Conservation (phyloP, 202 grass and related monocot species). For the Saccharum hybrid region DNA sequence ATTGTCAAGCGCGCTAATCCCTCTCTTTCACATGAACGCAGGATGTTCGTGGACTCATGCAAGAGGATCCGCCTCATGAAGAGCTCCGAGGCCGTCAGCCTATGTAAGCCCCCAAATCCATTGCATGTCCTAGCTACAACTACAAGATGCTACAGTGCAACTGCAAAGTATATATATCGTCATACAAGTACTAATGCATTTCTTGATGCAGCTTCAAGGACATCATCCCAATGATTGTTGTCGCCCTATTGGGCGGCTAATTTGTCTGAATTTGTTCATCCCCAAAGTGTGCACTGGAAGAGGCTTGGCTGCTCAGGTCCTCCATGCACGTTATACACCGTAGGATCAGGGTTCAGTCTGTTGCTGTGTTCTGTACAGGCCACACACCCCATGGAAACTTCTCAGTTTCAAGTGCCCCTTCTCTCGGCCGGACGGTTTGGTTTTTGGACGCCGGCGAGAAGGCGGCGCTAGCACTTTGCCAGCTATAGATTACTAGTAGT, state of each 20-base stretch:
- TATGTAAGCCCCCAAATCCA: slow-evolving; percentile 62
- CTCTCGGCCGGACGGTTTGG: slow-evolving; percentile 23
- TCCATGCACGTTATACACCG: slow-evolving; percentile 42
- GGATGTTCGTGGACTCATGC: slow-evolving; percentile 97
- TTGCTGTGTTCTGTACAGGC: slow-evolving; percentile 49
- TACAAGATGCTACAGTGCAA: not conserved
- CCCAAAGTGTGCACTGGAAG: slow-evolving; percentile 48
- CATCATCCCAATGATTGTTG: slow-evolving; percentile 44
- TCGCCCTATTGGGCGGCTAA: not conserved
- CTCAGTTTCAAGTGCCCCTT: slow-evolving; percentile 17
- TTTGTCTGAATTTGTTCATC: slow-evolving; percentile 18
- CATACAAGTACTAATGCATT: slow-evolving; percentile 6
- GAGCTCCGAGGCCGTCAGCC: slow-evolving; percentile 69
- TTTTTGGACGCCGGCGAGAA: slow-evolving; percentile 41
- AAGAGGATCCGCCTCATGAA: slow-evolving; percentile 93
- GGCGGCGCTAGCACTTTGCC: not conserved
- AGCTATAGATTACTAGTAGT: slow-evolving; percentile 24
- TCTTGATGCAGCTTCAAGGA: slow-evolving; percentile 56
- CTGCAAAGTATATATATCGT: not conserved
- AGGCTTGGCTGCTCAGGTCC: slow-evolving; percentile 68
- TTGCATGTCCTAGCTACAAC: not conserved
- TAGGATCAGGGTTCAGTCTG: slow-evolving; percentile 40
- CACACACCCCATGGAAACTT: slow-evolving; percentile 22
- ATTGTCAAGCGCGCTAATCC: not conserved
- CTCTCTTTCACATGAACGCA: slow-evolving; percentile 35